Evolutionary conservation across 2,329 filamentous ascomycete genomes (phyloP).

Genomic region (Aureobasidium subglaciale): DNA sequence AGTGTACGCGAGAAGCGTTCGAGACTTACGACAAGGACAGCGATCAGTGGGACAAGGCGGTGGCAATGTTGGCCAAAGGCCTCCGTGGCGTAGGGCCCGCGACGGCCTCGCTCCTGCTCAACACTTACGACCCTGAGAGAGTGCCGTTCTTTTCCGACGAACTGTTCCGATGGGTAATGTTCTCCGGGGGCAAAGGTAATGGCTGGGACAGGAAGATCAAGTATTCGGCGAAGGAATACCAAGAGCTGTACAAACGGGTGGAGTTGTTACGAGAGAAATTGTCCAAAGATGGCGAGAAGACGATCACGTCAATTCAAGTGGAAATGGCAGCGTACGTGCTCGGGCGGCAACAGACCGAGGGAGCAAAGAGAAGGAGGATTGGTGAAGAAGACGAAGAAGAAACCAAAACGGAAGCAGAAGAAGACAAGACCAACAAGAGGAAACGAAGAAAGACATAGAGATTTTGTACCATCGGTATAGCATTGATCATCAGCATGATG

Average conservation of each 20-base stretch:
- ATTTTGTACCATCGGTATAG: not conserved
- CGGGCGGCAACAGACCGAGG: conserved; percentile 36
- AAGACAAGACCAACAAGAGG: not conserved
- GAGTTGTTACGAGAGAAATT: conserved; percentile 38
- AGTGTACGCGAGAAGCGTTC: conserved; percentile 49
- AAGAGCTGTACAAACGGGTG: conserved; percentile 41
- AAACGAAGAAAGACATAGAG: not conserved
- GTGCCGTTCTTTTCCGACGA: conserved; percentile 77
- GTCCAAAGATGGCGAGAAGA: conserved; percentile 19
- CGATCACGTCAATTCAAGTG: conserved; percentile 52
- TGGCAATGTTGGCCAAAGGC: conserved; percentile 42
- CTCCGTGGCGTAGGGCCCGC: conserved; percentile 74
- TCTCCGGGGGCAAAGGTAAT: conserved; percentile 32
- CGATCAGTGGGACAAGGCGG: conserved; percentile 1
- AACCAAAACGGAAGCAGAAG: not conserved
- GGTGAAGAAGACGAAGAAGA: not conserved
- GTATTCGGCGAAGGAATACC: conserved; percentile 65
- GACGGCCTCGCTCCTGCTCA: conserved; percentile 67
- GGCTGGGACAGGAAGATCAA: conserved; percentile 51
- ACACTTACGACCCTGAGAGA: conserved; percentile 52
- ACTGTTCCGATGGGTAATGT: conserved; percentile 64
- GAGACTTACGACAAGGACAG: conserved; percentile 33
- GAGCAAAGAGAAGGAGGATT: not conserved
- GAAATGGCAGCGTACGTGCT: conserved; percentile 67
- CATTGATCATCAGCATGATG: not conserved